Base-by-base conservation (phyloP, 2,329 filamentous ascomycete genomes). In the Trichoderma koningii region DNA sequence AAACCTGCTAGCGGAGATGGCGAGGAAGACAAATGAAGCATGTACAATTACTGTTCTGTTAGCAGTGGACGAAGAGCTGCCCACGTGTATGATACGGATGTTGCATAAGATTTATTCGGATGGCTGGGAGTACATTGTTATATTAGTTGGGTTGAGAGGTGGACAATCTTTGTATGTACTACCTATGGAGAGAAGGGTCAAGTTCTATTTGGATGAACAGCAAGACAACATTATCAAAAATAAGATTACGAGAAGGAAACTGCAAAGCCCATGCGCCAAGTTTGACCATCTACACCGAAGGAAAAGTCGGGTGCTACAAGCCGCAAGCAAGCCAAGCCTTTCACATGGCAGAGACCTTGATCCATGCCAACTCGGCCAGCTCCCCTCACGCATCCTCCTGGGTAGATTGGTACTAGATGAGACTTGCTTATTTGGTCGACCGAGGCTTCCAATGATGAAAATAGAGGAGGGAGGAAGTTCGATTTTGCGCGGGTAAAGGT, bases 401-500 rank as follows among this genome's bases (percentile, higher is more conserved):
- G 12, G 34, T 4, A 38, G 23, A n/a, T 23, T 23, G 26, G 44
- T 19, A 30, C 38, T 41, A 38, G 45, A 48, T 21, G n/a, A n/a
- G 17, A 7, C n/a, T 53, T 63, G 34, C 60, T 63, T 1, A 15
- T 41, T 63, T 47, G 60, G 50, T 4, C 19, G 26, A 63, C 60
- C 60, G 60, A 63, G 38, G 34, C 34, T 38, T 3, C 5, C 34
- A 19, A 6, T 17, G 26, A 28, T 7, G 26, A 26, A n/a, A 55
- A 14, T 2, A 21, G 6, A 21, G 9, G 7, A 10, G 9, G 30
- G 2, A 10, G 41, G 15, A 5, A 44, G 10, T 9, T 34, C 7
- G 10, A 30, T 30, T 19, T 7, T 23, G 2, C 4, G 14, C 5
- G 14, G 1, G 21, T 12, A 19, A n/a, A 7, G 19, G 14, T 41